phyloP scores from a whole-genome alignment of 306 rosid genomes.

The Citrullus mucosospermus region DNA sequence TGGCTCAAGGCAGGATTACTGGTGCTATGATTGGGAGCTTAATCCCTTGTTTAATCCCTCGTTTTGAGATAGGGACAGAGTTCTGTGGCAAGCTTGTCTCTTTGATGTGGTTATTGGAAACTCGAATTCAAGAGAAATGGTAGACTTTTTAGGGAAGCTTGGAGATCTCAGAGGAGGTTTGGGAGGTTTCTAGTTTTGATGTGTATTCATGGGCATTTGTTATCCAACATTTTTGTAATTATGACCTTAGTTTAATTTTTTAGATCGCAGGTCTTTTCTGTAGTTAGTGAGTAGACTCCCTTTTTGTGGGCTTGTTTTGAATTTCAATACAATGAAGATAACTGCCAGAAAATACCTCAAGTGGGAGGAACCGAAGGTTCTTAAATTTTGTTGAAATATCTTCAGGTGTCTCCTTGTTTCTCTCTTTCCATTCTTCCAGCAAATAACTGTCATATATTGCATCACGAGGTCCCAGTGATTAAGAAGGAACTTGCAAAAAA shows the following conservation, averaged over 20 bases:
- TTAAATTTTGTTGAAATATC: conserved; percentile 55
- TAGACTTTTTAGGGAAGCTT: background rate
- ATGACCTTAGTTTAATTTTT: too few species aligned
- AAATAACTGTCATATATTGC: conserved; percentile 46
- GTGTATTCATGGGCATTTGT: background rate
- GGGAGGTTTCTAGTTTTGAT: background rate
- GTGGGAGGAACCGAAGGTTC: conserved; percentile 68
- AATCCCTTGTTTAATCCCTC: background rate
- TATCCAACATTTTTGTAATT: background rate
- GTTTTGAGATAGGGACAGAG: background rate
- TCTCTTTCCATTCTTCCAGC: conserved; percentile 96
- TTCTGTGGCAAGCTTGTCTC: background rate
- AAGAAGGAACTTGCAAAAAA: background rate
- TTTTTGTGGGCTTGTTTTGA: background rate
- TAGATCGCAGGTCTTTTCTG: too few species aligned
- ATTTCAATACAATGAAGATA: background rate
- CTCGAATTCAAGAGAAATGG: background rate
- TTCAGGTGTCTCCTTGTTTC: conserved; percentile 41
- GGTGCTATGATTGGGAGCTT: background rate
- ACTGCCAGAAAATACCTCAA: conserved; percentile 39
- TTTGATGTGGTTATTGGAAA: background rate
- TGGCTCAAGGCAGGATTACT: background rate
- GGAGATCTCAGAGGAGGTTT: background rate
- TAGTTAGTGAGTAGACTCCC: background rate
- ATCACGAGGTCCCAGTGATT: background rate